Base-by-base conservation (phyloP, 257 asterid species). In the Nemophila menziesii region DNA sequence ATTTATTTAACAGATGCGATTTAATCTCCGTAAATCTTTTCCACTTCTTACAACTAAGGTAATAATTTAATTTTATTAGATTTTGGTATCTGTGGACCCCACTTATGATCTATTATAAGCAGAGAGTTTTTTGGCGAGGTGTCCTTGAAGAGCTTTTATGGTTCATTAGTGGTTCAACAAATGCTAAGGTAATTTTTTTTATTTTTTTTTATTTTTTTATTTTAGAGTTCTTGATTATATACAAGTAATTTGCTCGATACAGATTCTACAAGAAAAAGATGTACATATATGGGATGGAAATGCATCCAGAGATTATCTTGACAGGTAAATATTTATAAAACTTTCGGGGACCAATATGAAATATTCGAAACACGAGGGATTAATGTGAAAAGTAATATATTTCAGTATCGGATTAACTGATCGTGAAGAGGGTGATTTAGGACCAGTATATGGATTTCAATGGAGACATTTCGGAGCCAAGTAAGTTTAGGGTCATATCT, bases 381-480 rank as follows among this genome's bases (percentile, higher is more conserved):
- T 24, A 24, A 4, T 24, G 33, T 24, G 4, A 9, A 24, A 24
- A 24, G 9, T 24, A 24, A 24, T 24, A 24, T 24, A 24, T 24
- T 24, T 20, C 80, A 79, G 94, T 53, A 64, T 73, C 37, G 87
- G 78, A 16, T 57, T 82, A 56, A 51, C 40, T 33, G 87, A 76
- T 43, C 61, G 94, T 63, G 92, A 82, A 63, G 92, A 66, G 55
- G 94, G 85, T 46, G 94, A 82, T 64, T 48, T 79, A 52, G 94
- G 94, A 10, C 92, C 92, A 1, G 68, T 82, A 19, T 82, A 82
- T 21, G 92, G 94, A 15, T 82, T 82, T 55, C 92, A 82, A 48
- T 82, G 92, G 94, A 66, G 92, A 63, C 92, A 82, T 57, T 82
- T 73, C 58, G 92, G 94, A 54, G 89, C 92, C 64, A 73, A 75